phyloP scores from a whole-genome alignment of 2,329 filamentous ascomycete genomes.

The Metarhizium guizhouense region DNA sequence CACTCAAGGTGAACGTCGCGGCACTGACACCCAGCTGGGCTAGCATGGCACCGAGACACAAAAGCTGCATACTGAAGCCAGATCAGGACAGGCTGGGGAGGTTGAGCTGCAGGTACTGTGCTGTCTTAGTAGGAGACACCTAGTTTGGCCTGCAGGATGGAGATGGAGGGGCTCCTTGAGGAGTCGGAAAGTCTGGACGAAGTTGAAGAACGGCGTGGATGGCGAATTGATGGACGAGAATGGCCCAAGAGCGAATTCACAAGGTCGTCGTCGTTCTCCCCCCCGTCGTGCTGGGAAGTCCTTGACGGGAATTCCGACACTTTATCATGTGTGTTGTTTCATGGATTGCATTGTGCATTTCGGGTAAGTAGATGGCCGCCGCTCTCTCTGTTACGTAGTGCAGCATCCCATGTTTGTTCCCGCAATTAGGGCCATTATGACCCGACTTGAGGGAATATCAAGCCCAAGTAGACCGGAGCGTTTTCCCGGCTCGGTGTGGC shows the following conservation, averaged over 20 bases:
- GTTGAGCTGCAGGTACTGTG: neutral
- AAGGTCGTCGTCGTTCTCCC: too few species aligned
- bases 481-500: too few species aligned
- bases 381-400: neutral
- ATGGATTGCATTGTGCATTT: neutral
- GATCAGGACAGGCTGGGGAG: neutral
- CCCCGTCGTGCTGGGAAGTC: too few species aligned
- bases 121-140: neutral
- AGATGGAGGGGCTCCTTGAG: neutral
- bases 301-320: neutral
- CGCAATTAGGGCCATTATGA: too few species aligned
- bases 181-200: too few species aligned
- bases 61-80: slow-evolving; percentile 2
- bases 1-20: slow-evolving; percentile 1
- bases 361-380: neutral
- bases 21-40: neutral
- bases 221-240: too few species aligned
- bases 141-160: neutral
- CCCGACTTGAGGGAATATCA: too few species aligned
- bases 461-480: too few species aligned
- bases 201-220: too few species aligned
- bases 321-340: neutral
- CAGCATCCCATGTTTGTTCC: neutral
- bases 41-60: neutral
- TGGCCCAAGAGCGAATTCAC: too few species aligned